Conservation (phyloP, 306 rosid genomes). For the Erythrophleum fordii region DNA sequence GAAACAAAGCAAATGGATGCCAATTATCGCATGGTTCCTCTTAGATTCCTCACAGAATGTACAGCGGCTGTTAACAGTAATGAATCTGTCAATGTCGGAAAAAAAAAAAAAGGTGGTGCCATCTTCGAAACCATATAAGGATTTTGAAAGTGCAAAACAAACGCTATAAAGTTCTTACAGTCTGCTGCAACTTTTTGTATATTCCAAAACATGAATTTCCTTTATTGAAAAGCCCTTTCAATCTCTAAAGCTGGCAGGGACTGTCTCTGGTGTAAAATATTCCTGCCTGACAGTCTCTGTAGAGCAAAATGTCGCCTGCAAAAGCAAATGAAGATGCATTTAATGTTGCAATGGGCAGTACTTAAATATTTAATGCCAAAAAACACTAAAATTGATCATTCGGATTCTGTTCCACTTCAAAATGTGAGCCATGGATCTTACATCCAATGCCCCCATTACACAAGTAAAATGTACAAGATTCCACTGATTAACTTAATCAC, state of each 20-base stretch:
- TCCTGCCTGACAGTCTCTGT: conserved; percentile 72
- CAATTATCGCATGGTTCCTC: neutral
- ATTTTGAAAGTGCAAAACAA: conserved; percentile 29
- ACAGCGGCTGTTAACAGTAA: neutral
- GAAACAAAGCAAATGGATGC: conserved; percentile 11
- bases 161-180: neutral
- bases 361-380: neutral
- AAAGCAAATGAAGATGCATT: conserved; percentile 32
- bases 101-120: conserved; percentile 10
- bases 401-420: conserved; percentile 28
- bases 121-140: neutral
- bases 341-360: neutral
- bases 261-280: conserved; percentile 69
- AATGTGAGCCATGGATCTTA: conserved; percentile 26
- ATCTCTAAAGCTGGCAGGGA: conserved; percentile 69
- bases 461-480: conserved; percentile 10
- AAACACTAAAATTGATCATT: conserved; percentile 29
- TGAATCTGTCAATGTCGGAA: conserved; percentile 11
- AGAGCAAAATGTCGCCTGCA: conserved; percentile 88
- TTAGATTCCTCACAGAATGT: conserved; percentile 21
- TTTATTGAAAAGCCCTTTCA: conserved; percentile 38
- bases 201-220: conserved; percentile 6
- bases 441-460: neutral
- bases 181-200: conserved; percentile 9
- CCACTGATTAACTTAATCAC: neutral